Base-by-base conservation (phyloP, 805 yeast species). In the Aciculoconidium aculeatum region DNA sequence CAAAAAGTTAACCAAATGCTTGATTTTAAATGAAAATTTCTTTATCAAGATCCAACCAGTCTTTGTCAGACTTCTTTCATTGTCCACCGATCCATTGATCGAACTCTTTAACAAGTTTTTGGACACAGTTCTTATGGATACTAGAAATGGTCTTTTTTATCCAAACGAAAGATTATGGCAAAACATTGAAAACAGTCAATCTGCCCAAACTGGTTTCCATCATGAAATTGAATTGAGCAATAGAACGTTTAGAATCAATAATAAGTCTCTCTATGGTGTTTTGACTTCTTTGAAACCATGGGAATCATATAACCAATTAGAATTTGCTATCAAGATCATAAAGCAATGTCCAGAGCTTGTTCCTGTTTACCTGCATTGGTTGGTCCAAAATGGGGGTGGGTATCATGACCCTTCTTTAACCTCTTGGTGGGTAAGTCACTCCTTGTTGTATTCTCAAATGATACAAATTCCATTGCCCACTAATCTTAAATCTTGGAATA, bases 381-480 rank as follows among this genome's bases (percentile, higher is more conserved):
- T 77, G 9, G 67, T 72, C 3, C 49, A 61, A n/a, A 55, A 58
- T 28, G 70, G 78, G 3, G 75, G 77, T 31, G 87, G 88, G 11
- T 62, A 75, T 11, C 80, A 83, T 47, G 94, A 83, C 37, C 95
- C 96, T 0, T 73, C 78, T 27, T 58, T 81, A 32, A 67, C 90
- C 1, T 77, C 90, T 8, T 85, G 81, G 59, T 88, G 94, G 87
- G 65, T 86, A 26, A 82, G 92, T 6, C 80, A 73, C 53, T 71
- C 85, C 1, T 60, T 79, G 15, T 51, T 85, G 2, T 56, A 79
- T 25, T 65, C 77, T 1, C 72, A 75, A 34, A 64, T 83, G 5
- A 65, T 84, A n/a, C 64, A 66, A 16, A 41, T 77, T 3, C 72
- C 75, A 1, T 47, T 80, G 6, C 86, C 92, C 0, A n/a, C 40